phyloP scores from a whole-genome alignment of 768 basidiomycete genomes.

The Pisolithus tinctorius region DNA sequence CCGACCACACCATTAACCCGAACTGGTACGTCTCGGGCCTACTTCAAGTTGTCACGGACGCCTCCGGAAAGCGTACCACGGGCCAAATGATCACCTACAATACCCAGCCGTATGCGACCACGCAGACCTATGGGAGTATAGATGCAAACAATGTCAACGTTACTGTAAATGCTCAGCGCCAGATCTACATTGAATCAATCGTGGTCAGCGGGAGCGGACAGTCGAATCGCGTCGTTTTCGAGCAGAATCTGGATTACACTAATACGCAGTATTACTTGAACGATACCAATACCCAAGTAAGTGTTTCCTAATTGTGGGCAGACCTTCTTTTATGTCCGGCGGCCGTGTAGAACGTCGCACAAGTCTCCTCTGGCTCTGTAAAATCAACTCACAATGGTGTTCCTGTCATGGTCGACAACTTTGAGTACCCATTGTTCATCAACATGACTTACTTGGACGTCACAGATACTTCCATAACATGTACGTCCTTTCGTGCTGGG shows the following conservation, averaged over 20 bases:
- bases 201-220: conserved; percentile 59
- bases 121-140: conserved; percentile 40
- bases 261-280: conserved; percentile 60
- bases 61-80: conserved; percentile 56
- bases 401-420: conserved; percentile 39
- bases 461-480: conserved; percentile 20
- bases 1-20: conserved; percentile 54
- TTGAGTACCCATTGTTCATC: conserved; percentile 47
- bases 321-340: not conserved
- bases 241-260: conserved; percentile 53
- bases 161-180: conserved; percentile 53
- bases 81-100: conserved; percentile 58
- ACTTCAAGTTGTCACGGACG: conserved; percentile 62
- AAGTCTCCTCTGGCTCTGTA: conserved; percentile 42
- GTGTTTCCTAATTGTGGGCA: not conserved
- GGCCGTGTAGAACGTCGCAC: conserved; percentile 38
- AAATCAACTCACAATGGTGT: conserved; percentile 44
- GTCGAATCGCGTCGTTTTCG: conserved; percentile 47
- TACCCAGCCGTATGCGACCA: conserved; percentile 49
- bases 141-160: conserved; percentile 46
- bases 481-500: conserved; percentile 6
- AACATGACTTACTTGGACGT: conserved; percentile 29
- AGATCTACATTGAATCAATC: conserved; percentile 53
- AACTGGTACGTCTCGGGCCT: conserved; percentile 76
- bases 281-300: conserved; percentile 36